Percentiles rank a stretch among this genome's conserved stretches.
These are phyloP conservation scores for Fusarium haematococcum DNA, from an alignment of 2,329 filamentous ascomycete species.

Conservation along the genomic window DNA sequence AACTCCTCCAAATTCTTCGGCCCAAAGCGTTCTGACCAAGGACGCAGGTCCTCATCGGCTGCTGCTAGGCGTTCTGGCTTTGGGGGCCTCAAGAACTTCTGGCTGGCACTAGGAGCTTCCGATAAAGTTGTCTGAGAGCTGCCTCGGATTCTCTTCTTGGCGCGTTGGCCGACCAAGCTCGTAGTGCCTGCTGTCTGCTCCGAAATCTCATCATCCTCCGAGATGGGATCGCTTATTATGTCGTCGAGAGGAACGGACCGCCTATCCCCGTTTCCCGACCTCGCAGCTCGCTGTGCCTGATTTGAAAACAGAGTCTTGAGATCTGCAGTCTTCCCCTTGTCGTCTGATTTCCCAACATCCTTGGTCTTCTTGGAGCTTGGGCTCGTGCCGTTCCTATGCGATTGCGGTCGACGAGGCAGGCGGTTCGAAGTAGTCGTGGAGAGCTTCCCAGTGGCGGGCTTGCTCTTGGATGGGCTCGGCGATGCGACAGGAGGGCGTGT, in stretches of 20 bases:
- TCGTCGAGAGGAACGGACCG: constrained; percentile 56
- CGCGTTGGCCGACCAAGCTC: constrained; percentile 68
- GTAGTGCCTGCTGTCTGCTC: constrained; percentile 62
- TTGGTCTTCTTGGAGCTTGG: constrained; percentile 56
- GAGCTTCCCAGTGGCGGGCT: constrained; percentile 29
- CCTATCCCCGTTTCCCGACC: constrained; percentile 46
- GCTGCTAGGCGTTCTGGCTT: constrained; percentile 44
- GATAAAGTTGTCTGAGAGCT: constrained; percentile 39
- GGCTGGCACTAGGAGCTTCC: constrained; percentile 54
- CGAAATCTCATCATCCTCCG: constrained; percentile 69
- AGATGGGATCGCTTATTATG: constrained; percentile 68
- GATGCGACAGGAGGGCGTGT: constrained; percentile 50
- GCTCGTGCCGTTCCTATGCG: constrained; percentile 47
- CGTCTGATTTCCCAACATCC: constrained; percentile 54
- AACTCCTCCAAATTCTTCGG: constrained; percentile 83
- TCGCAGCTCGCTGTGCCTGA: constrained; percentile 64
- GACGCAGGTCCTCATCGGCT: constrained; percentile 69
- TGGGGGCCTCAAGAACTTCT: constrained; percentile 64
- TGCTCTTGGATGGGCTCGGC: constrained; percentile 56
- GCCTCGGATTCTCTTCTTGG: constrained; percentile 64
- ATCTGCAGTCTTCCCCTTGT: constrained; percentile 67
- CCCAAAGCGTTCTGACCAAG: constrained; percentile 90
- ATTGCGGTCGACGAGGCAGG: constrained; percentile 42
- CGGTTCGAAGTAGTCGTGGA: constrained; percentile 38
- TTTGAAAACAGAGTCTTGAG: constrained; percentile 71